Base-by-base conservation (phyloP, 352 stramenopile species). In the Phytophthora pluvialis region DNA sequence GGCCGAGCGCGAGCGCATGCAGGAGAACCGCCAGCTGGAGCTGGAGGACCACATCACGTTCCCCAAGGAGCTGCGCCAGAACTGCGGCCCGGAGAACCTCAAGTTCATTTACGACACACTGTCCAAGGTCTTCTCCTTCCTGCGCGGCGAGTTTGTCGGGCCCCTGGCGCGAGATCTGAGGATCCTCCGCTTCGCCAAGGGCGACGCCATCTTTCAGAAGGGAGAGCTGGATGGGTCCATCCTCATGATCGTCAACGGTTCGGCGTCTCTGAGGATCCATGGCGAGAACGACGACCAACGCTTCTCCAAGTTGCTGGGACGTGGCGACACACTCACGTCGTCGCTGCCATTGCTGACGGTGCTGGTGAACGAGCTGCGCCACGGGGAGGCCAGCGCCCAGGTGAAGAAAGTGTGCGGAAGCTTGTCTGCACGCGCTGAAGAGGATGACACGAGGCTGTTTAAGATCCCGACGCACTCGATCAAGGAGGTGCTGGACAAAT, bases 31-130 rank as follows among this genome's bases (percentile, higher is more conserved):
- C 12, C 69, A 80, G 13, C 57, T 88, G 21, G 80, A 91, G 49
- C 65, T 78, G 13, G 75, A 93, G n/a, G 86, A 94, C 45, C 78
- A 82, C 56, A 76, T 88, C 42, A 72, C 77, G 16, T 83, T 94
- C 52, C 80, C 86, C n/a, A 63, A 70, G 44, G 75, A 74, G 15
- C 44, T 94, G 21, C 78, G 73, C 15, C 60, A 72, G 32, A 90
- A 87, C 56, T 93, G 75, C 53, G 77, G 71, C n/a, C 77, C 75
- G 0, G 83, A 93, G 60, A 86, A 93, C 54, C 69, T 90, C 62
- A 93, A 91, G 67, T 75, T 87, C 43, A 82, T 93, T 57, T 94
- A 93, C 35, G 82, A 94, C 45, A 84, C 82, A 33, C 60, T 94
- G 29, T 85, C 86, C 29, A 90, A 91, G 73, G 81, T 91, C 0